phyloP scores from a whole-genome alignment of 2,329 filamentous ascomycete species.

The Anthostomella pinea region DNA sequence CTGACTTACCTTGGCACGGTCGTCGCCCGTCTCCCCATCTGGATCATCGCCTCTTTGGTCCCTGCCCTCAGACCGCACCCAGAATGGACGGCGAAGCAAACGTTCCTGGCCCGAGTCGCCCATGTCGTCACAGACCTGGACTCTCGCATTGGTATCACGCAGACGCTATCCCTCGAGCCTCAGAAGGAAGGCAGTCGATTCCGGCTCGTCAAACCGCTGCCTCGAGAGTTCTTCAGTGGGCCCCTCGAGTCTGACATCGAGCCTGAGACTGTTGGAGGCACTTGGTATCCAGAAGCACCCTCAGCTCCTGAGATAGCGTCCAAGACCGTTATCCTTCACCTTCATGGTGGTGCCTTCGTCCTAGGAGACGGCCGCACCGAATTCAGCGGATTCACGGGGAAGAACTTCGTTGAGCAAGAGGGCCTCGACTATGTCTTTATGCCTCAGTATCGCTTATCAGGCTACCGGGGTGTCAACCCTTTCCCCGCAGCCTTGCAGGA shows the following conservation, averaged over 20 bases:
- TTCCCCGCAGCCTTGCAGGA: too few species aligned
- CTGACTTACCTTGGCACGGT: constrained; percentile 5
- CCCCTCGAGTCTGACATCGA: constrained; percentile 14
- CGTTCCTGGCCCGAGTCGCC: constrained; percentile 10
- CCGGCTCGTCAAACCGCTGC: constrained; percentile 9
- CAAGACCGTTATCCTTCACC: too few species aligned
- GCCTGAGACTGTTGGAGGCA: constrained; percentile 25
- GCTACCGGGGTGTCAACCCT: too few species aligned
- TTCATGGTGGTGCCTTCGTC: too few species aligned
- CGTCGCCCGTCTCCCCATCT: constrained; percentile 9
- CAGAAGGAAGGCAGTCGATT: constrained; percentile 16
- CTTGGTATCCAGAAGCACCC: constrained; percentile 22
- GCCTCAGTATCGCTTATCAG: too few species aligned
- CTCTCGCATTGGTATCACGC: constrained; percentile 13
- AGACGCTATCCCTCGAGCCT: constrained; percentile 8
- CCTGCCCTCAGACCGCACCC: constrained; percentile 11
- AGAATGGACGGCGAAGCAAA: constrained; percentile 17
- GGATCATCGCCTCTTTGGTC: constrained; percentile 4
- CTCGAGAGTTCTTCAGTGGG: constrained; percentile 14
- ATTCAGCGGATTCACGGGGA: too few species aligned
- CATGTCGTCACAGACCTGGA: constrained; percentile 7
- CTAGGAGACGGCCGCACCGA: too few species aligned
- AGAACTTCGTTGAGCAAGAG: too few species aligned
- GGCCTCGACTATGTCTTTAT: too few species aligned
- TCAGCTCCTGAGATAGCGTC: not conserved